Conservation (phyloP, 2,329 filamentous ascomycete genomes). For the Neocatenulostroma microsporum region DNA sequence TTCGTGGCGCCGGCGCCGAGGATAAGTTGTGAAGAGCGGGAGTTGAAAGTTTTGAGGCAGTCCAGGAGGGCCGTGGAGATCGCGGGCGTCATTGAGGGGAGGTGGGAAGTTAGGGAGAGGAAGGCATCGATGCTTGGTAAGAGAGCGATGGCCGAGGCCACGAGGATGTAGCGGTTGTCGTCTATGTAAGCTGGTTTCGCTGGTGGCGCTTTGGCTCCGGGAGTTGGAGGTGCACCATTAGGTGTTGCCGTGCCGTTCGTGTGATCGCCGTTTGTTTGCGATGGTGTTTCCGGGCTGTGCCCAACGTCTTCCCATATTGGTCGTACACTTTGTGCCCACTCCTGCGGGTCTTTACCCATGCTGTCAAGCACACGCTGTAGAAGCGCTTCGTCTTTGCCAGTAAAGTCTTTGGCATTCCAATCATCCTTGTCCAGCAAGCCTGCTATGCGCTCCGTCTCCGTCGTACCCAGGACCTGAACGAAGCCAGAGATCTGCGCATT, state of each 20-base stretch:
- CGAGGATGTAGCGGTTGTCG: slow-evolving; percentile 75
- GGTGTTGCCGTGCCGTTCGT: slow-evolving; percentile 29
- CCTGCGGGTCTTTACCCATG: slow-evolving; percentile 61
- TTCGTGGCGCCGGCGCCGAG: slow-evolving; percentile 86
- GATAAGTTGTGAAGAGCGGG: slow-evolving; percentile 90
- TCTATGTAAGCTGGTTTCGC: slow-evolving; percentile 61
- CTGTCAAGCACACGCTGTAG: slow-evolving; percentile 59
- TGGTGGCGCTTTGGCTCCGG: slow-evolving; percentile 14
- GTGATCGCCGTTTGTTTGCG: slow-evolving; percentile 11
- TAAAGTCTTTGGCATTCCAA: slow-evolving; percentile 72
- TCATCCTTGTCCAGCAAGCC: slow-evolving; percentile 72
- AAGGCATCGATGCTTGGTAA: slow-evolving; percentile 75
- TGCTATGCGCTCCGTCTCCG: slow-evolving; percentile 65
- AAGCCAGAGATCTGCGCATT: slow-evolving; percentile 78
- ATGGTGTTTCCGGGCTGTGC: slow-evolving; percentile 6
- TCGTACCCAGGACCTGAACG: slow-evolving; percentile 61
- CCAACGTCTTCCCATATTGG: slow-evolving; percentile 43
- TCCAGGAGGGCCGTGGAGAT: slow-evolving; percentile 72
- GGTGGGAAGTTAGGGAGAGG: slow-evolving; percentile 70
- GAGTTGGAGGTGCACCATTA: slow-evolving; percentile 4
- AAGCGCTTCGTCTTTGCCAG: slow-evolving; percentile 51
- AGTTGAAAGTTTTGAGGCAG: slow-evolving; percentile 90
- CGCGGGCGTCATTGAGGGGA: slow-evolving; percentile 82
- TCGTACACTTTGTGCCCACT: slow-evolving; percentile 53
- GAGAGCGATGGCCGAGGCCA: slow-evolving; percentile 72